These are phyloP conservation scores for Daedaleopsis sinensis DNA, from an alignment of 768 basidiomycete genomes.

Conservation along the genomic window DNA sequence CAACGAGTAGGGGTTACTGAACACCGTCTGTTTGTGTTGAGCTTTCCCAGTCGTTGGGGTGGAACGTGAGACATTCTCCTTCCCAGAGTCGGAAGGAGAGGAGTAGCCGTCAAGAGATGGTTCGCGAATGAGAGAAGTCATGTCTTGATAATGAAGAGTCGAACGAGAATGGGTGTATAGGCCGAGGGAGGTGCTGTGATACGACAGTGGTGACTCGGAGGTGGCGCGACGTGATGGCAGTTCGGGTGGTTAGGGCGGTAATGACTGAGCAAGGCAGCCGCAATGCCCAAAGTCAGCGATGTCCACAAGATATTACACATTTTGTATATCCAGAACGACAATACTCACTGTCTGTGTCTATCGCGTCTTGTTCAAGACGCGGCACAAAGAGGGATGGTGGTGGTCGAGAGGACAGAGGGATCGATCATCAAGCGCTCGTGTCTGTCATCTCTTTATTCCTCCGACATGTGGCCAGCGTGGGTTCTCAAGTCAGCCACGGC, in stretches of 20 bases:
- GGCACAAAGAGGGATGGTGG: not conserved
- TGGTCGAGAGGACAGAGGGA: not conserved
- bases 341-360: not conserved
- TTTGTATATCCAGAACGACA: too few relatives aligned
- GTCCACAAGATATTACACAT: not conserved
- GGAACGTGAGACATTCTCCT: not conserved
- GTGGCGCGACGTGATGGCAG: not conserved
- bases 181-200: not conserved
- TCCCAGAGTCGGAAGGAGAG: not conserved
- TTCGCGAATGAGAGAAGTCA: not conserved
- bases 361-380: not conserved
- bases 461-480: not conserved
- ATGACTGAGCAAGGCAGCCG: not conserved
- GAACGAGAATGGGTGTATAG: not conserved
- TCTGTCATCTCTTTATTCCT: not conserved
- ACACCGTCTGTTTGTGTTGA: not conserved
- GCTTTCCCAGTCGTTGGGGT: not conserved
- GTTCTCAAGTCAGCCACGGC: not conserved
- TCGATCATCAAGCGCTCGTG: constrained; percentile 6
- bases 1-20: constrained; percentile 11
- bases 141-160: not conserved
- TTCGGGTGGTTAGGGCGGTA: not conserved
- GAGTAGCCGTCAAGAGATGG: not conserved
- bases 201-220: not conserved
- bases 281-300: not conserved